These are phyloP conservation scores for Amaranthus tricolor DNA, from an alignment of 179 eudicot genomes.

Conservation along the genomic window DNA sequence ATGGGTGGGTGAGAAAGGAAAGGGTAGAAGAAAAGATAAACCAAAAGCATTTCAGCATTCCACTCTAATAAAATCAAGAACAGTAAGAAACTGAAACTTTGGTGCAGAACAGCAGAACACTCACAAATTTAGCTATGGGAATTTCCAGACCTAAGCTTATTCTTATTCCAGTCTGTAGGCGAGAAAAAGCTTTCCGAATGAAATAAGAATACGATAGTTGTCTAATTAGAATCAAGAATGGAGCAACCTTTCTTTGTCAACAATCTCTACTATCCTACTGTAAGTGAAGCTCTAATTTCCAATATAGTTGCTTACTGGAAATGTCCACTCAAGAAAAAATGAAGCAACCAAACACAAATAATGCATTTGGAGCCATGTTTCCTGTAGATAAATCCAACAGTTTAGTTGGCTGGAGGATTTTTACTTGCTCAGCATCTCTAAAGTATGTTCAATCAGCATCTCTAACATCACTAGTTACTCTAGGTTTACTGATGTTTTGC, in stretches of 20 bases:
- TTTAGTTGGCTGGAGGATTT: background rate
- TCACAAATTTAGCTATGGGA: no score
- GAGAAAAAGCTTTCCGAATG: background rate
- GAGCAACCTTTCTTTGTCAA: background rate
- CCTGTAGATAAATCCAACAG: background rate
- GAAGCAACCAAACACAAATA: background rate
- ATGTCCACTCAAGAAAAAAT: background rate
- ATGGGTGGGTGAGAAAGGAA: no score
- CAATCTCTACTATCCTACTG: background rate
- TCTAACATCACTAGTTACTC: no score
- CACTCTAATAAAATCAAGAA: no score
- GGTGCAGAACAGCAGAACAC: no score
- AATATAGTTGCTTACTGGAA: background rate
- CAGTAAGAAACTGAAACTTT: no score
- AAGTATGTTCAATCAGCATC: no score
- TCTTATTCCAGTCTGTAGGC: no score
- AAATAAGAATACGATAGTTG: background rate
- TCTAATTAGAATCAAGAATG: background rate
- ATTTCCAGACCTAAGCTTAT: no score
- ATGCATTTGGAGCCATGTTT: background rate
- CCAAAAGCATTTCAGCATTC: no score
- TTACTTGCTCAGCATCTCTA: background rate
- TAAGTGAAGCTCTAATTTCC: background rate
- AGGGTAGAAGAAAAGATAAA: no score
- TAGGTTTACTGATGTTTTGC: no score